A percentile compares a stretch with the other conserved stretches of the same genome.
Evolutionary conservation across 805 yeast species (phyloP).

Genomic region (Lachancea quebecensis): DNA sequence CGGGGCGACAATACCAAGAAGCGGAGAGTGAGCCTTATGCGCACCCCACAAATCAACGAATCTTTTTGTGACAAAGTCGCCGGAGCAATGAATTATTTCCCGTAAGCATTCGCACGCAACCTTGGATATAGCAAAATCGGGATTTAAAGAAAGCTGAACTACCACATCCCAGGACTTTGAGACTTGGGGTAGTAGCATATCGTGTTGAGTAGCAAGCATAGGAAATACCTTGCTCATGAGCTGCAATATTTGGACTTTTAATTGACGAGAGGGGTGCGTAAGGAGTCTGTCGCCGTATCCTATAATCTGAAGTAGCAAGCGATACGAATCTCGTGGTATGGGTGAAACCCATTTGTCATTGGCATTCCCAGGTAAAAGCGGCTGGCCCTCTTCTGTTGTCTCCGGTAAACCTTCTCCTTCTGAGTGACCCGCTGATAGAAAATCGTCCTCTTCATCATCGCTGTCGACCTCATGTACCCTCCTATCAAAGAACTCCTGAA

Average conservation of each 20-base stretch:
- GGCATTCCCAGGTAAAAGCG: constrained; percentile 9
- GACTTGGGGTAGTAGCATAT: constrained; percentile 27
- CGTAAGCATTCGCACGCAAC: constrained; percentile 20
- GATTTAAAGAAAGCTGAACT: constrained; percentile 14
- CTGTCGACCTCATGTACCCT: constrained; percentile 30
- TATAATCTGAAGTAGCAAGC: constrained; percentile 51
- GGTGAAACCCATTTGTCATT: constrained; percentile 57
- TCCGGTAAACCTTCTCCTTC: no score
- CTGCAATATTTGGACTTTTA: constrained; percentile 51
- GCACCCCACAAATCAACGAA: constrained; percentile 25
- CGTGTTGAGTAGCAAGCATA: constrained; percentile 42
- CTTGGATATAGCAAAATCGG: constrained; percentile 21
- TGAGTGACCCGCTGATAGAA: not conserved
- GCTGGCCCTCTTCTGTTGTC: no score
- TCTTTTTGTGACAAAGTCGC: constrained; percentile 24
- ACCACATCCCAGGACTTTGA: constrained; percentile 28
- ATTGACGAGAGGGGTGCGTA: constrained; percentile 54
- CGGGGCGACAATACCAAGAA: constrained; percentile 9
- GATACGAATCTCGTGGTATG: constrained; percentile 55
- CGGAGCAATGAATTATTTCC: constrained; percentile 17
- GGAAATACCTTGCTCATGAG: constrained; percentile 43
- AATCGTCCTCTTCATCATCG: constrained; percentile 29
- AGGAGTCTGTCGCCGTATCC: constrained; percentile 63
- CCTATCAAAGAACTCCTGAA: constrained; percentile 35
- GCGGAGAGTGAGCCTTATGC: constrained; percentile 12